A percentile compares a stretch with the other conserved stretches of the same genome.
These are phyloP conservation scores for Penicillium occitanis DNA, from an alignment of 2,329 filamentous ascomycete species.

Conservation along the genomic window DNA sequence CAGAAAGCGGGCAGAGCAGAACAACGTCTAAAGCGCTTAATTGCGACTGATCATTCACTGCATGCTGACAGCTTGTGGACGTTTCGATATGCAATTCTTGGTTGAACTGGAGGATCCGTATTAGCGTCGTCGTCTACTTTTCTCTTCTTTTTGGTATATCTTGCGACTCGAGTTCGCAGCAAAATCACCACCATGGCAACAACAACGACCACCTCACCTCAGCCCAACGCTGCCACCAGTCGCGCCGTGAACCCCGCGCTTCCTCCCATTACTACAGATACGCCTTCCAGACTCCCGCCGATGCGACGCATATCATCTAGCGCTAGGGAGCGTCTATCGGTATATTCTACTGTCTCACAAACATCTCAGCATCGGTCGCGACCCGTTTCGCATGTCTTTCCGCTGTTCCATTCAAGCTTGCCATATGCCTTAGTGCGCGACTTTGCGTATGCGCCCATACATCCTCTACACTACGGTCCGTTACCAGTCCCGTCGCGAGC, in stretches of 20 bases:
- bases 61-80: neutral
- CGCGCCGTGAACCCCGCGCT: slow-evolving; percentile 9
- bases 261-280: slow-evolving; percentile 9
- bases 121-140: slow-evolving; percentile 10
- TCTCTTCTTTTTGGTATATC: neutral
- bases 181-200: slow-evolving; percentile 7
- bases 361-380: slow-evolving; percentile 63
- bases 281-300: slow-evolving; percentile 59
- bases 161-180: neutral
- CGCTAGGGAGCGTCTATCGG: slow-evolving; percentile 77
- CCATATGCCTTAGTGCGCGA: slow-evolving; percentile 89
- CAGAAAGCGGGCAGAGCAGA: neutral
- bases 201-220: slow-evolving; percentile 17
- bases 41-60: slow-evolving; percentile 3
- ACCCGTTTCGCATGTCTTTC: slow-evolving; percentile 77
- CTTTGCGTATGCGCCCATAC: slow-evolving; percentile 81
- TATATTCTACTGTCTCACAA: slow-evolving; percentile 72
- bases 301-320: slow-evolving; percentile 71
- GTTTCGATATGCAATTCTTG: slow-evolving; percentile 18
- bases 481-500: slow-evolving; percentile 74
- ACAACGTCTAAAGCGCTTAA: slow-evolving; percentile 4
- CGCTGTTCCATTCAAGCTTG: slow-evolving; percentile 79
- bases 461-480: slow-evolving; percentile 94
- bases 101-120: slow-evolving; percentile 9
- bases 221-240: neutral